phyloP scores from a whole-genome alignment of 768 basidiomycete genomes.

The Leccinum subtestaceum region DNA sequence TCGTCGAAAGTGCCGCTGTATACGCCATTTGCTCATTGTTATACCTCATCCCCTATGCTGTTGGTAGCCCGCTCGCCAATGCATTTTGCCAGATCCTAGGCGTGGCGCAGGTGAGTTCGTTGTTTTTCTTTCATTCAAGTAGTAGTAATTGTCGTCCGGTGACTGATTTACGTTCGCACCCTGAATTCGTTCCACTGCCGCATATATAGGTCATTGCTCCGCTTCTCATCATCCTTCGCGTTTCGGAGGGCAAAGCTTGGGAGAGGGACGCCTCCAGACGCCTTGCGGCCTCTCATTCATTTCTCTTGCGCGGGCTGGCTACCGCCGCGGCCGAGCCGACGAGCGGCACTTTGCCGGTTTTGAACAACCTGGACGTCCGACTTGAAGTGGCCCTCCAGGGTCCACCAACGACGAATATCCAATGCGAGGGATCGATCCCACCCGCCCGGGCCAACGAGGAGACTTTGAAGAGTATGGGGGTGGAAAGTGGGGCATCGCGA shows the following conservation, averaged over 20 bases:
- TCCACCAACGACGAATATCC: neutral
- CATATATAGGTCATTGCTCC: conserved; percentile 39
- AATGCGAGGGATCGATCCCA: neutral
- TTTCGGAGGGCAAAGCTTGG: conserved; percentile 47
- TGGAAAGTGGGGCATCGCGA: neutral
- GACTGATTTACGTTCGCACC: neutral
- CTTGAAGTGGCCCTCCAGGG: conserved; percentile 12
- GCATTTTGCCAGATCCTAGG: conserved; percentile 32
- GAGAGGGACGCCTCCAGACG: conserved; percentile 17
- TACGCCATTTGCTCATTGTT: conserved; percentile 32
- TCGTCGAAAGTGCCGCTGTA: conserved; percentile 35
- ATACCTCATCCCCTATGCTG: conserved; percentile 32
- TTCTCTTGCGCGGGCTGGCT: conserved; percentile 14
- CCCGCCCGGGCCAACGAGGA: neutral
- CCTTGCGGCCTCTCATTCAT: neutral
- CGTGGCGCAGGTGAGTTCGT: conserved; percentile 24
- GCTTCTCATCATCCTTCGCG: conserved; percentile 47
- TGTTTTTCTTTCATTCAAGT: neutral
- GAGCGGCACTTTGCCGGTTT: neutral
- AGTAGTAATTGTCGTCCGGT: neutral
- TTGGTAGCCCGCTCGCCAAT: conserved; percentile 22
- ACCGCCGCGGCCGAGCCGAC: neutral
- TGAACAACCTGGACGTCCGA: conserved; percentile 9
- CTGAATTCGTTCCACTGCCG: neutral
- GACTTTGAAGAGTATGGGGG: neutral